phyloP scores from a whole-genome alignment of 352 stramenopile genomes.

The Globisporangium spinosum region DNA sequence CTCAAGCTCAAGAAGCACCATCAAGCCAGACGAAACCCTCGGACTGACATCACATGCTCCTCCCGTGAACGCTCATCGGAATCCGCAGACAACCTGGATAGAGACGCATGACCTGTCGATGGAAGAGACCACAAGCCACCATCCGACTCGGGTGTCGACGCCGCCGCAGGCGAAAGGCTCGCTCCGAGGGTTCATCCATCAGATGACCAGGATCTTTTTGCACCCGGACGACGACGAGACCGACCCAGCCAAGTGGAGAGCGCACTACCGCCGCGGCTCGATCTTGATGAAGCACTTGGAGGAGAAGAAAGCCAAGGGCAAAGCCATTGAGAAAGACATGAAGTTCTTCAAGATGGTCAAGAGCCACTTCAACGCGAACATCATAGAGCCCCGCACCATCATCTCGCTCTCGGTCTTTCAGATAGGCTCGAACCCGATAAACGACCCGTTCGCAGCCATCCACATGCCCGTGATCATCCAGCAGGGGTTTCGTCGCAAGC shows the following conservation, averaged over 20 bases:
- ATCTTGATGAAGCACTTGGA: conserved; percentile 74
- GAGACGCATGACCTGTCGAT: conserved; percentile 1
- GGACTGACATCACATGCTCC: background rate
- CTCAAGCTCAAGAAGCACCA: background rate
- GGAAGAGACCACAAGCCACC: background rate
- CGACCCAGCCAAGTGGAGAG: conserved; percentile 34
- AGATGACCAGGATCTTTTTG: conserved; percentile 40
- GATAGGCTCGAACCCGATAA: conserved; percentile 61
- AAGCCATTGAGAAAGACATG: conserved; percentile 65
- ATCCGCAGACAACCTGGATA: conserved; percentile 5
- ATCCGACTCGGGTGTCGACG: conserved; percentile 4
- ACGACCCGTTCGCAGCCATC: conserved; percentile 69
- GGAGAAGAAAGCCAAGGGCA: conserved; percentile 51
- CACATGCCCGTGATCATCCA: conserved; percentile 68
- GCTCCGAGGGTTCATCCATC: conserved; percentile 27
- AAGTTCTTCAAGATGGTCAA: conserved; percentile 84
- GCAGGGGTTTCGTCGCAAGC: conserved; percentile 65
- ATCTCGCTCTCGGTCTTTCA: conserved; percentile 80
- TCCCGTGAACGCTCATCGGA: background rate
- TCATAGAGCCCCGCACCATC: conserved; percentile 69
- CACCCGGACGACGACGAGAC: conserved; percentile 34
- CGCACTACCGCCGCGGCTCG: conserved; percentile 63
- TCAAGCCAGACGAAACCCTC: conserved; percentile 11
- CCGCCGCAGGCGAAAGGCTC: conserved; percentile 22
- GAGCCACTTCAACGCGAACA: conserved; percentile 59